Evolutionary conservation across 2,329 filamentous ascomycete species (phyloP).

Genomic region (Plectosphaerella cucumerina): DNA sequence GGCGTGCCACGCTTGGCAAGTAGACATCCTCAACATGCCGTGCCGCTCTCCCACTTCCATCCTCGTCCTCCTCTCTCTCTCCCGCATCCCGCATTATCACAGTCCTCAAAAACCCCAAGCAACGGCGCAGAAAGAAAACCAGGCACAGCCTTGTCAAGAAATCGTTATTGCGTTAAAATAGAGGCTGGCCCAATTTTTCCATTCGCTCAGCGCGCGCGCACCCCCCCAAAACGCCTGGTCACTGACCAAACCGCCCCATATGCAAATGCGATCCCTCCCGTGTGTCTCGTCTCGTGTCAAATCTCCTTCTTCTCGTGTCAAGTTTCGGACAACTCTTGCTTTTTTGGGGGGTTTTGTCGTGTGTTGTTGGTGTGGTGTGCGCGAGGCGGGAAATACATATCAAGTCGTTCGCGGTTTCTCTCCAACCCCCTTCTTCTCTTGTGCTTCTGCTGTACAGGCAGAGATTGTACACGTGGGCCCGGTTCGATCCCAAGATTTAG

Average conservation of each 20-base stretch:
- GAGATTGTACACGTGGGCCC: too few species aligned
- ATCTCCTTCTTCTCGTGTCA: not conserved
- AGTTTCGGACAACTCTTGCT: not conserved
- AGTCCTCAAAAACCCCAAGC: too few species aligned
- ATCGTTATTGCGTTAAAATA: not conserved
- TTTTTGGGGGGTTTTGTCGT: not conserved
- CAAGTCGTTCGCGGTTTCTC: not conserved
- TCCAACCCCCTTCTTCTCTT: too few species aligned
- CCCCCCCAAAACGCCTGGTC: not conserved
- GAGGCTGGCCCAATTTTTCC: not conserved
- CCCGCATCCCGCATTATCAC: too few species aligned
- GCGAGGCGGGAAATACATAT: not conserved
- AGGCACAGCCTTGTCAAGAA: not conserved
- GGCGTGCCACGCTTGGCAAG: too few species aligned
- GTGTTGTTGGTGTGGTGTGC: not conserved
- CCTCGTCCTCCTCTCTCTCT: too few species aligned
- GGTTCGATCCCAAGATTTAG: slow-evolving; percentile 30
- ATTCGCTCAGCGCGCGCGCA: not conserved
- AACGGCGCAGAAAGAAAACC: too few species aligned
- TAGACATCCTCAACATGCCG: too few species aligned
- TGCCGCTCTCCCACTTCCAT: too few species aligned
- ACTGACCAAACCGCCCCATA: slow-evolving; percentile 22
- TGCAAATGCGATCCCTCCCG: slow-evolving; percentile 28
- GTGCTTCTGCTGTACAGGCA: too few species aligned
- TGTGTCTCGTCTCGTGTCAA: not conserved